phyloP scores from a whole-genome alignment of 2,329 filamentous ascomycete genomes.

The Cytospora piceicola region DNA sequence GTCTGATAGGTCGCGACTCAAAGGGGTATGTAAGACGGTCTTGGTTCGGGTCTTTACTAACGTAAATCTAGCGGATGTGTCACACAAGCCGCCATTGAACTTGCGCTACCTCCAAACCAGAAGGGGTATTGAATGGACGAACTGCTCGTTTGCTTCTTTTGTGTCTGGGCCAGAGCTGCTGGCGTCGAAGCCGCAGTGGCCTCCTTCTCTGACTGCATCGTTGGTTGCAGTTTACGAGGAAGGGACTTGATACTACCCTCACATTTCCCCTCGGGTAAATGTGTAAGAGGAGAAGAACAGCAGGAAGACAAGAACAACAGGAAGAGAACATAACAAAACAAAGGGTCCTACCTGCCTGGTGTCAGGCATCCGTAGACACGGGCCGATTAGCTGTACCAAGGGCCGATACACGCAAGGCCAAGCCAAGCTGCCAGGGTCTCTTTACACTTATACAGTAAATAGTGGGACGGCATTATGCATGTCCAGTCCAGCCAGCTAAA shows the following conservation, averaged over 20 bases:
- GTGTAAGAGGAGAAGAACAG: not conserved
- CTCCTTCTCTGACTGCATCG: constrained; percentile 37
- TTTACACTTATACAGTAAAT: not conserved
- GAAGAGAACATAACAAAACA: not conserved
- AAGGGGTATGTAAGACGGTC: not conserved
- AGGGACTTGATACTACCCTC: not conserved
- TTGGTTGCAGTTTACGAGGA: constrained; percentile 29
- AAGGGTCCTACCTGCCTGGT: not conserved
- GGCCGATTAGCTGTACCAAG: no score
- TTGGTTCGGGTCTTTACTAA: constrained; percentile 50
- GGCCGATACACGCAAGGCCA: not conserved
- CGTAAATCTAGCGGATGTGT: constrained; percentile 93
- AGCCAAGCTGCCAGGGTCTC: no score
- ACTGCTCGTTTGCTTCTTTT: constrained; percentile 44
- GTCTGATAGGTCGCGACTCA: not conserved
- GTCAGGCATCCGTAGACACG: no score
- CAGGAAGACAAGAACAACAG: no score
- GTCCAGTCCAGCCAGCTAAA: not conserved
- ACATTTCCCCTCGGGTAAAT: constrained; percentile 13
- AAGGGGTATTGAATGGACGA: constrained; percentile 69
- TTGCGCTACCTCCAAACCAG: constrained; percentile 97
- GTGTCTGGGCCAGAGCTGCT: constrained; percentile 14
- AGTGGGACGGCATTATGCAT: constrained; percentile 1
- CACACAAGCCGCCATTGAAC: constrained; percentile 86
- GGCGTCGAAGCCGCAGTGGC: constrained; percentile 32